Base-by-base conservation (phyloP, 2,329 filamentous ascomycete species). In the Alternaria novae-zelandiae region DNA sequence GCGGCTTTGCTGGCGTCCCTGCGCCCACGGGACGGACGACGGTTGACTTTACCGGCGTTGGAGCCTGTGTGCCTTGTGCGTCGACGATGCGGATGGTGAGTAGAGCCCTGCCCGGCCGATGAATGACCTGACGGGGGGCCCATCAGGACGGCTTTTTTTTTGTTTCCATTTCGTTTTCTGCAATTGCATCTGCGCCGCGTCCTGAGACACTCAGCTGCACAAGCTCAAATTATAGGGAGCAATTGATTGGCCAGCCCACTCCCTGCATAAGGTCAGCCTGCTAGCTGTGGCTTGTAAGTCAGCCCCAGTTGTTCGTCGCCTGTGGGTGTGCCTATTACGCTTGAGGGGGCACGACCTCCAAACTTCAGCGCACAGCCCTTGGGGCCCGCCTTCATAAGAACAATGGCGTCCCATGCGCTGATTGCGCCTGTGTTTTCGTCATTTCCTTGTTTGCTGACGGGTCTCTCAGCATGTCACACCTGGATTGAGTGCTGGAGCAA, bases 231-330 rank as follows among this genome's bases (percentile, higher is more conserved):
- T 15, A 41, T 43, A 57, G 54, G 45, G 46, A 23, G 30, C 36
- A 17, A 55, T 62, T 66, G 59, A 57, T 62, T 66, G 59, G 65
- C 64, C 54, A 43, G 26, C 43, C 44, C 21, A 20, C 54, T 43
- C 67, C 59, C 68, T 70, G 69, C 68, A 66, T 66, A 61, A 46
- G 36, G 54, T 57, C 65, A 57, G 57, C 68, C 61, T 43, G 30
- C 59, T 62, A 66, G 69, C 64, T 72, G 74, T 75, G 72, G 72
- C 74, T 73, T 73, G 74, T 75, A 74, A 73, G 73, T 71, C 65
- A 60, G 58, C 66, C 47, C 57, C 32, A 45, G 30, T 43, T 28
- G 30, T 28, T 28, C 62, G 59, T 63, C 20, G 15, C n/a, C 25
- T 28, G 53, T 63, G 60, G 65, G 57, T 60, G 43, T 62, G 66